phyloP scores from a whole-genome alignment of 2,329 filamentous ascomycete genomes.

The Anisogramma anomala region DNA sequence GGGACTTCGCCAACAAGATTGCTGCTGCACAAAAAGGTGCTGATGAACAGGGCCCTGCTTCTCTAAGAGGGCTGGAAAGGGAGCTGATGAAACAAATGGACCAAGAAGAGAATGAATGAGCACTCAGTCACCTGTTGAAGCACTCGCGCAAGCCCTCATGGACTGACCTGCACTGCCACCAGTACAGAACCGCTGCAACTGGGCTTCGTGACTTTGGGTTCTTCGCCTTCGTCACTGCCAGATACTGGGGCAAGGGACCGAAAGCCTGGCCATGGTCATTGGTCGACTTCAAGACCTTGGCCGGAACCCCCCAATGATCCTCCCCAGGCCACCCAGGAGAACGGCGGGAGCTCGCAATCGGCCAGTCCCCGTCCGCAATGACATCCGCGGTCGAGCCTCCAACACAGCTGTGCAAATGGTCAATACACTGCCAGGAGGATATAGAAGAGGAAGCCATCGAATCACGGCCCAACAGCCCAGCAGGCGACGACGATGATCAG shows the following conservation, averaged over 20 bases:
- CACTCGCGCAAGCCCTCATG: background rate
- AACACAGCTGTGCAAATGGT: conserved; percentile 4
- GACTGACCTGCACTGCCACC: background rate
- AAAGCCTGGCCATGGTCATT: conserved; percentile 9
- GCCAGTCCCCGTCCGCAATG: background rate
- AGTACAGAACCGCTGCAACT: conserved; percentile 5
- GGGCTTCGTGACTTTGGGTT: conserved; percentile 20
- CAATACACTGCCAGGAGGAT: background rate
- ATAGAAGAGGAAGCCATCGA: background rate
- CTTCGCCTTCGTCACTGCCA: conserved; percentile 18
- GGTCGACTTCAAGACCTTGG: background rate
- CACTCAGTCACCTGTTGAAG: too few species aligned
- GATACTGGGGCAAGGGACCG: conserved; percentile 19
- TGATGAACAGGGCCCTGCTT: conserved; percentile 1
- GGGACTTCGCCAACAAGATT: background rate
- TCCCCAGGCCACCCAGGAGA: background rate
- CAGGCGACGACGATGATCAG: background rate
- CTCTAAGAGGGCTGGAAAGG: background rate
- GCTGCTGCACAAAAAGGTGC: background rate
- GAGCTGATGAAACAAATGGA: conserved; percentile 3
- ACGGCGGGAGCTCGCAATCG: background rate
- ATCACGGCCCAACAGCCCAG: background rate
- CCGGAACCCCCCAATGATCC: conserved; percentile 8
- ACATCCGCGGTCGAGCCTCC: background rate
- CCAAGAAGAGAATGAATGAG: background rate